Conservation (phyloP, 352 stramenopile genomes). For the Aphanomyces euteiches region DNA sequence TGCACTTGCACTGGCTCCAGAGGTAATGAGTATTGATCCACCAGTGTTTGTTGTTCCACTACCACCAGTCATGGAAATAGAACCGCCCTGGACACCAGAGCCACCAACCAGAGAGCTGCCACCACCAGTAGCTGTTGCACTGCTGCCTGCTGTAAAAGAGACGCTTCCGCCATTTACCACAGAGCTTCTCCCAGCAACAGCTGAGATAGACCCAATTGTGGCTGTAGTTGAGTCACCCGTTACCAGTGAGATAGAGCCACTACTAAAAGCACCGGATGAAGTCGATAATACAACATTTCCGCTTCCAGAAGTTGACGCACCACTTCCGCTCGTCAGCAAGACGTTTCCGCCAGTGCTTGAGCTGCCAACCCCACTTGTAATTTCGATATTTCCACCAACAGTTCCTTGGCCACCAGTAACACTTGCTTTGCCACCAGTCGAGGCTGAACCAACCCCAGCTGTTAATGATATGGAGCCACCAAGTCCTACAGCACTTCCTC, state of each 20-base stretch:
- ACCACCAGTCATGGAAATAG: conserved; percentile 15
- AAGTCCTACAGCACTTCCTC: conserved; percentile 33
- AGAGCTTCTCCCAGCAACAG: conserved; percentile 13
- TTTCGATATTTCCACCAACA: conserved; percentile 43
- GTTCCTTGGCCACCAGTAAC: conserved; percentile 37
- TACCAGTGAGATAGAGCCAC: conserved; percentile 3
- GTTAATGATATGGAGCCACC: conserved; percentile 47
- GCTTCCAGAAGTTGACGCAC: conserved; percentile 7
- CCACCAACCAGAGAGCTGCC: conserved; percentile 11
- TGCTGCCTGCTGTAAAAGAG: conserved; percentile 49
- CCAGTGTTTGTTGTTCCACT: conserved; percentile 33
- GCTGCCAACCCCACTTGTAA: conserved; percentile 32
- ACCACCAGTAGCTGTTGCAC: conserved; percentile 35
- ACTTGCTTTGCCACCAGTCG: conserved; percentile 38
- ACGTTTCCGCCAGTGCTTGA: conserved; percentile 14
- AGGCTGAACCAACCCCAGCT: conserved; percentile 33
- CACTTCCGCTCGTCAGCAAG: conserved; percentile 9
- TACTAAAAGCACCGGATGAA: not conserved
- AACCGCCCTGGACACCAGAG: conserved; percentile 3
- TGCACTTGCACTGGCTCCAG: conserved; percentile 32
- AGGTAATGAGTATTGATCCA: conserved; percentile 32
- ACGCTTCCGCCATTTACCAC: conserved; percentile 56
- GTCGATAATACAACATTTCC: conserved; percentile 19
- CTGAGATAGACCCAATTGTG: conserved; percentile 14
- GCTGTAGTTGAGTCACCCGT: conserved; percentile 14